Evolutionary conservation across 2,329 filamentous ascomycete species (phyloP).

Genomic region (Pseudogymnoascus sp.): DNA sequence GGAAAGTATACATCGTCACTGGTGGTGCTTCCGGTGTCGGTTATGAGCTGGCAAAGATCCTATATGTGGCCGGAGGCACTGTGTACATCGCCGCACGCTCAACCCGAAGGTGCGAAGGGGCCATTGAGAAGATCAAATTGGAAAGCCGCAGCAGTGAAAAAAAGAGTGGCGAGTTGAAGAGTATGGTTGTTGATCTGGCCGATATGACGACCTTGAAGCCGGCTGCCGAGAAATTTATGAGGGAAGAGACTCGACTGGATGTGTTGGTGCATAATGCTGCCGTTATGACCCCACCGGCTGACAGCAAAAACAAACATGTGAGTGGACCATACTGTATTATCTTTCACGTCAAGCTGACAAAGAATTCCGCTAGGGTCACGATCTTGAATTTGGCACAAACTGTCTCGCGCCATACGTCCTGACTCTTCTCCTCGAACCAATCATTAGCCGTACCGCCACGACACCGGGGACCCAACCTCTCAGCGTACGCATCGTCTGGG

Average conservation of each 20-base stretch:
- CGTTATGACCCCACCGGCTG: conserved; percentile 35
- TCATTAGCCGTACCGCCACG: conserved; percentile 15
- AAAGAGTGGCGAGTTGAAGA: conserved; percentile 14
- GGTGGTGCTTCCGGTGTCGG: conserved; percentile 32
- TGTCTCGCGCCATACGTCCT: conserved; percentile 20
- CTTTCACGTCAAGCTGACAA: neutral
- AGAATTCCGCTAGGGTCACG: neutral
- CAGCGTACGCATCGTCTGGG: conserved; percentile 29
- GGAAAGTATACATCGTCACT: conserved; percentile 38
- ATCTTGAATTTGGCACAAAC: conserved; percentile 20
- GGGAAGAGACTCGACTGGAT: conserved; percentile 29
- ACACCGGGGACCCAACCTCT: conserved; percentile 15
- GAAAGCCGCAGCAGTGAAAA: neutral
- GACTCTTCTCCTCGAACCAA: conserved; percentile 18
- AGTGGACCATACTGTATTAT: conserved; percentile 1
- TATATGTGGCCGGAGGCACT: conserved; percentile 41
- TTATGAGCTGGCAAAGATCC: conserved; percentile 39
- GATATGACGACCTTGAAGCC: conserved; percentile 25
- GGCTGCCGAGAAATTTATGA: conserved; percentile 25
- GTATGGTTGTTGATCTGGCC: conserved; percentile 21
- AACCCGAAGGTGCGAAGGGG: conserved; percentile 31
- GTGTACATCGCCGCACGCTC: conserved; percentile 44
- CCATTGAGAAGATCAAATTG: conserved; percentile 35
- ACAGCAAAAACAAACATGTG: conserved; percentile 30
- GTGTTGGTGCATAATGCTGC: conserved; percentile 40